Evolutionary conservation across 768 basidiomycete genomes (phyloP), one percentile per base, ranked within the genome.

Genomic region (Lactarius hatsudake): DNA sequence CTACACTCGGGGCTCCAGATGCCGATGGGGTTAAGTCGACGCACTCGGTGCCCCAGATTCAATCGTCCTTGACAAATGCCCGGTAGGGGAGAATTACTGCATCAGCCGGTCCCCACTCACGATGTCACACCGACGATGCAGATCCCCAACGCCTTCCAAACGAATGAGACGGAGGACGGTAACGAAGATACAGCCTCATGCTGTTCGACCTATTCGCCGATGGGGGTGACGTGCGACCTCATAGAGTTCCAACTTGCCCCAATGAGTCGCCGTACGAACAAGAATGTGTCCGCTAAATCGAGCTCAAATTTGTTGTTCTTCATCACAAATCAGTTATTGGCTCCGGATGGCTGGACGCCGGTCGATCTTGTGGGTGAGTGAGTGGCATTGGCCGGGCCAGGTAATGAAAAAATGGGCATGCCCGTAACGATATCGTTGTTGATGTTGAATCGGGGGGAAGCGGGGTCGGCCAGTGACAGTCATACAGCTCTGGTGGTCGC

Each of bases 221-320:
- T 36, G 89, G 89, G 74, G 92, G 90, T 23, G 91, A 91, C 26
- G 76, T 93, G 91, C 17, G 88, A 86, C 61, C 86, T 81, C 40
- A 88, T 83, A 0, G 81, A 73, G 66, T 67, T 77, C 90, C 89
- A 93, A 61, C 77, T 74, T 28, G 71, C 71, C 34, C 79, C 81
- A 18, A 80, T 76, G 40, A 81, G 75, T 60, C 79, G 82, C 66
- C 92, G 88, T 48, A 93, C 83, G 1, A 81, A 84, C 54, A 93
- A 77, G 81, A 89, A 92, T 1, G 90, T 91, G 54, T 81, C 81
- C 72, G 91, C 90, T 13, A 92, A 80, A 28, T 6, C 30, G 5
- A 3, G 5, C 86, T 84, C 38, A 91, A 82, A 72, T 93, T 91
- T 92, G 72, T 93, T 93, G 89, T 91, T 69, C 7, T 42, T 20